phyloP scores from a whole-genome alignment of 768 basidiomycete genomes.

The Rhizopogon vulgaris region DNA sequence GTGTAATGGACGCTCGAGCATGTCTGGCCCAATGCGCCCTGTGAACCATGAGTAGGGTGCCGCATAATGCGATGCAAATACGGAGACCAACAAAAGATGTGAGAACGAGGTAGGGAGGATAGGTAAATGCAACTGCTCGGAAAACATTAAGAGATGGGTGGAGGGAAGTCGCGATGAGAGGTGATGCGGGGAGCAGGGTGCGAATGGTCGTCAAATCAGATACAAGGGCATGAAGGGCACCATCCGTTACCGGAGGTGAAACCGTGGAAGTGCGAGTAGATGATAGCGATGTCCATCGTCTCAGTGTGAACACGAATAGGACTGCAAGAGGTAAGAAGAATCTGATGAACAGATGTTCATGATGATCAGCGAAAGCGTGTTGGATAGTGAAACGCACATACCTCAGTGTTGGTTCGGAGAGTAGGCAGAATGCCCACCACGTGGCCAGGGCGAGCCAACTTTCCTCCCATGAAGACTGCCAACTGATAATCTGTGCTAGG shows the following conservation, averaged over 20 bases:
- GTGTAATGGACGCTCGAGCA: slow-evolving; percentile 49
- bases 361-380: slow-evolving; percentile 6
- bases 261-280: slow-evolving; percentile 9
- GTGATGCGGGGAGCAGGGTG: slow-evolving; percentile 42
- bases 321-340: slow-evolving; percentile 52
- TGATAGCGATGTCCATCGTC: slow-evolving; percentile 19
- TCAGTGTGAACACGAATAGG: slow-evolving; percentile 32
- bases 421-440: slow-evolving; percentile 78
- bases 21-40: slow-evolving; percentile 63
- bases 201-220: slow-evolving; percentile 64
- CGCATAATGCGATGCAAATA: slow-evolving; percentile 51
- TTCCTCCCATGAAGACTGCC: slow-evolving; percentile 53
- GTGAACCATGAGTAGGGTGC: slow-evolving; percentile 54
- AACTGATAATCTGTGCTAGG: slow-evolving; percentile 45
- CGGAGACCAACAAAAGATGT: slow-evolving; percentile 59
- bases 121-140: slow-evolving; percentile 52
- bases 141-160: slow-evolving; percentile 33
- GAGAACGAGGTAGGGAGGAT: slow-evolving; percentile 60
- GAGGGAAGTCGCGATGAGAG: slow-evolving; percentile 23
- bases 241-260: slow-evolving; percentile 44
- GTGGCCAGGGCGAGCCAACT: slow-evolving; percentile 58
- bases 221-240: slow-evolving; percentile 46
- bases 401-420: slow-evolving; percentile 47
- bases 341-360: slow-evolving; percentile 25
- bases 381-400: slow-evolving; percentile 18